These are phyloP conservation scores for Scenedesmus sp. DNA, from an alignment of 163 green algal species.

Conservation along the genomic window DNA sequence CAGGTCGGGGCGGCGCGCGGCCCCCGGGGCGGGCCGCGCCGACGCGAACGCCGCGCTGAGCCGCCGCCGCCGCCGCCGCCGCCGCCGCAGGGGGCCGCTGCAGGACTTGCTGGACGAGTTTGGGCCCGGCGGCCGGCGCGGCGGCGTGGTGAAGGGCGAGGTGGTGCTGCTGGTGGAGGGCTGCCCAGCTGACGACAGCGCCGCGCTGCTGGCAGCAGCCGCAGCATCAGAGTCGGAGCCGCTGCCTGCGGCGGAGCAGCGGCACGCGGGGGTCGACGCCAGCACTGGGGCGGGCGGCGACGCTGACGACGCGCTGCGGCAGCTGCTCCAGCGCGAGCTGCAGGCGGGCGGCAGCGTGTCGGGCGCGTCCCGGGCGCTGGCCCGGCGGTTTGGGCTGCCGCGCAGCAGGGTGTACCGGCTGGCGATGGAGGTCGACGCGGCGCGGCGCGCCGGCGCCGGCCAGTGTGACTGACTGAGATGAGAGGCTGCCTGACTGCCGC, in stretches of 20 bases:
- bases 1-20: conserved; percentile 44
- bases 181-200: too few species aligned
- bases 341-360: conserved; percentile 33
- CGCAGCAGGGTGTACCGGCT: conserved; percentile 56
- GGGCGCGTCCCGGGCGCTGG: conserved; percentile 44
- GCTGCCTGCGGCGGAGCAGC: too few species aligned
- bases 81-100: conserved; percentile 59
- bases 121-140: conserved; percentile 51
- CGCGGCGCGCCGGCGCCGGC: too few species aligned
- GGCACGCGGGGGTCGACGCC: too few species aligned
- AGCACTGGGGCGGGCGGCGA: too few species aligned
- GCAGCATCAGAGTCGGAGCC: too few species aligned
- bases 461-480: too few species aligned
- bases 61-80: too few species aligned
- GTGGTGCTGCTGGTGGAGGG: conserved; percentile 72
- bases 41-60: too few species aligned
- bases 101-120: conserved; percentile 61
- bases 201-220: too few species aligned
- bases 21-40: too few species aligned
- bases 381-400: conserved; percentile 47
- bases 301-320: conserved; percentile 4
- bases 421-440: conserved; percentile 63
- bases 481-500: too few species aligned
- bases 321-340: conserved; percentile 41
- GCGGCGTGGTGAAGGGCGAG: conserved; percentile 71